Base-by-base conservation (phyloP, 306 rosid species). In the Gillenia trifoliata region DNA sequence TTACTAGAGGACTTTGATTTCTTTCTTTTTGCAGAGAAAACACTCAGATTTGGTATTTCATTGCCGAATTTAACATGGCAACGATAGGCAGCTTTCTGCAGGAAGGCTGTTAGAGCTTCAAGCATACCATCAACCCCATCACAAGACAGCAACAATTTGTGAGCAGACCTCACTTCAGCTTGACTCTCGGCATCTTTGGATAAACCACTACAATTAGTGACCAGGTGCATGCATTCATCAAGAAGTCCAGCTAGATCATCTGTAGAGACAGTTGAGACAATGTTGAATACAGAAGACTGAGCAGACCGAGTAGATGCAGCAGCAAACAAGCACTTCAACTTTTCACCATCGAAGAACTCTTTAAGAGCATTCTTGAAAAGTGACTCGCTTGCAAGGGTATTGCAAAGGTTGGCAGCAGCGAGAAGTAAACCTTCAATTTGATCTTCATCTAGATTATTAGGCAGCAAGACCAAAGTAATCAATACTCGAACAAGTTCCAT, bases 101-200 rank as follows among this genome's bases (percentile, higher is more conserved):
- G 85, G 73, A 89, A 75, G 71, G 86, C 73, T 50, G 88, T 72
- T 60, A 94, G 83, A 78, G 83, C 82, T 78, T 90, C 96, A 41
- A 94, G 80, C 93, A 90, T 85, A 56, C 85, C 88, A 83, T 94
- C 91, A 76, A 86, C 75, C 68, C 78, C 80, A 62, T 89, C 96
- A 77, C 86, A 85, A 33, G 95, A 88, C 71, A 82, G 84, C 80
- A 94, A 83, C 77, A 91, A 75, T 78, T 81, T 87, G 82, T 94
- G 97, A 16, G 91, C 95, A 78, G 97, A 88, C 79, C 93, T 94
- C 75, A 87, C 81, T 91, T 90, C 89, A 79, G 83, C 86, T 83
- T 94, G 96, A 65, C 74, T 75, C 81, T 87, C 93, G 68, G 81
- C 83, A 80, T 90, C 85, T 57, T 79, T 89, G 6, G 93, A 80